Base-by-base conservation (phyloP, 2,329 filamentous ascomycete genomes). In the Akanthomyces muscarius region DNA sequence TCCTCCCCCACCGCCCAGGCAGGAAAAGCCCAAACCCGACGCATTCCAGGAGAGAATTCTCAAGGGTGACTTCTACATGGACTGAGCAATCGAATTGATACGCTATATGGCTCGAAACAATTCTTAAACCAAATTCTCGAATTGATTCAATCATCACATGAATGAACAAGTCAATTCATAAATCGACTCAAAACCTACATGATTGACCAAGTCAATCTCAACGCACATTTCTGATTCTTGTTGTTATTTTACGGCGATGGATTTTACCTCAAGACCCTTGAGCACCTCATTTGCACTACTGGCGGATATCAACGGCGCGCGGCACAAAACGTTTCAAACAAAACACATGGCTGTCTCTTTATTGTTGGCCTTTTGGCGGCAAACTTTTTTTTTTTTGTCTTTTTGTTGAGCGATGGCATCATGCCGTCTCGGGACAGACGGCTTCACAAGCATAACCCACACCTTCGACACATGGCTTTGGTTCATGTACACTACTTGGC, bases 31-130 rank as follows among this genome's bases (percentile, higher is more conserved):
- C 67, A 96, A 94, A 81, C 93, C 94, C 36, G 95, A 99, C 78
- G 89, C 89, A 66, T 95, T 97, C 79, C 93, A 97, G 77, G 95
- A 99, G 83, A 87, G 96, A 68, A 98, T 99, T 71, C 83, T 99
- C 68, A 95, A 97, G 79, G 95, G 94, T 52, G 95, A 99, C 72
- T 98, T 99, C 71, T 95, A 95, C 80, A 97, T 98, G 92, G 93
- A 97, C 73, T 97, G 82, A 82, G 65, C 48, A 13, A 11, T 36
- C 33, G 6, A 30, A 30, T 30, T 30, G 28, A 30, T 30, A 30
- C 28, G 28, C 28, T 30, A 30, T 6, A 30, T 30, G 28, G 4
- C 28, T 30, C 28, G 28, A 21, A 21, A 21, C 21, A 21, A 21
- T 21, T 21, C 21, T 21, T 21, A 21, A 21, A 21, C 21, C 21